Base-by-base conservation (phyloP, 2,329 filamentous ascomycete species). In the Apiospora malaysiana region DNA sequence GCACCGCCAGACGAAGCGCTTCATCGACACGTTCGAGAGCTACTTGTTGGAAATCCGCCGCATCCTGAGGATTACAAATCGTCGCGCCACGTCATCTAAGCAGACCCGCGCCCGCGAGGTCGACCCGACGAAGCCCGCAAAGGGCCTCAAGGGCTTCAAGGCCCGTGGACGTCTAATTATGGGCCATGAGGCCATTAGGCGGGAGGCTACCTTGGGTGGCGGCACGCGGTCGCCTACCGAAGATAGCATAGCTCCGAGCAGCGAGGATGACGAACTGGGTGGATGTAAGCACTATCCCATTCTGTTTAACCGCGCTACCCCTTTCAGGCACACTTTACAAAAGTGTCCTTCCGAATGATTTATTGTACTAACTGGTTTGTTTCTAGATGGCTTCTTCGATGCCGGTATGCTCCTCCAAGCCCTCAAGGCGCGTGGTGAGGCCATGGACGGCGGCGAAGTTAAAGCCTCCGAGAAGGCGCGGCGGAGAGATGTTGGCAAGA, bases 341-440 rank as follows among this genome's bases (percentile, higher is more conserved):
- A 45, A 73, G 3, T 14, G n/a, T 21, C 10, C 14, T 16, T 18
- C 10, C 16, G 56, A 72, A 73, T n/a, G 18, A 32, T n/a, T 21
- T 21, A 2, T 8, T 40, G 32, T 76, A 23, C 73, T 75, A 21
- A 74, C 68, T 8, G 40, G 18, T n/a, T 43, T 69, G 18, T n/a
- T 45, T 69, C 18, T 79, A 97, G 95, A 98, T 85, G 95, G 95
- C 43, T 98, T 98, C 86, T 98, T 98, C 83, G 95, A 98, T 80
- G 94, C 95, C 0, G 95, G 95, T 18, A 97, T 98, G 94, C 88
- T 98, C 6, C 86, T 96, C 32, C 93, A 97, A 80, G 94, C 94
- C 1, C 89, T 97, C 71, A 95, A 95, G 79, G 92, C 91, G 2
- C 88, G 92, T 68, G 87, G 88, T 21, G 86, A 90, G 70, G 85